Evolutionary conservation across 2,329 filamentous ascomycete genomes (phyloP), one percentile per base, ranked within the genome.

Genomic region (Colletotrichum sp.): DNA sequence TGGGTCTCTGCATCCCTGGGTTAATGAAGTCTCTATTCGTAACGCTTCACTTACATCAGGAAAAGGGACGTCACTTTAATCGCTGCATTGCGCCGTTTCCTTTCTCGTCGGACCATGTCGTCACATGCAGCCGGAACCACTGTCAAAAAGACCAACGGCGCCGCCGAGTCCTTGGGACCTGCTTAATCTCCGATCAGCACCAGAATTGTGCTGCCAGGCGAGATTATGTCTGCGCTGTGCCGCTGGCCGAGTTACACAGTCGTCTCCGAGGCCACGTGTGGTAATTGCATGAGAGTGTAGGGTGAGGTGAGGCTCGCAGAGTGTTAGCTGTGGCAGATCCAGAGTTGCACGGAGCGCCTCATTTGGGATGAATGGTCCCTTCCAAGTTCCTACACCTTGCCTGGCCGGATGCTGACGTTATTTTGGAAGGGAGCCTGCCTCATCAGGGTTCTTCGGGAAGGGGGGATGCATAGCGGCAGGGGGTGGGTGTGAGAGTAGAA

Each of bases 181-280:
- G 24, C 55, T 74, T 65, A 68, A 76, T 74, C 57, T 76, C 74
- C 74, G 64, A 73, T 76, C 70, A 55, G 28, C 64, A 36, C 30
- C 44, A 68, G 7, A 34, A 68, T 39, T 34, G 30, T 18, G 52
- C 32, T 66, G 39, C 36, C 32, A 15, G 30, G 60, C 59, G 34
- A 59, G 44, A 66, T 64, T 64, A 63, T 44, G 9, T 22, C 30
- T 60, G 55, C 24, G 69, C 69, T 65, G 28, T 63, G 67, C 72
- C 52, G 39, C 48, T 24, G 44, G 10, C 15, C 55, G 24, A 59
- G 55, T 59, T 28, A 52, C 44, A 13, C 55, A 59, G 26, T 30
- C 15, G 22, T 12, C 55, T 59, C 55, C 55, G 16, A n/a, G 26
- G 55, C 55, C 55, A 59, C 55, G 55, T 59, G 55, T 30, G 55